Conservation (phyloP, 2,329 filamentous ascomycete genomes). For the Mycocentrospora acerina region DNA sequence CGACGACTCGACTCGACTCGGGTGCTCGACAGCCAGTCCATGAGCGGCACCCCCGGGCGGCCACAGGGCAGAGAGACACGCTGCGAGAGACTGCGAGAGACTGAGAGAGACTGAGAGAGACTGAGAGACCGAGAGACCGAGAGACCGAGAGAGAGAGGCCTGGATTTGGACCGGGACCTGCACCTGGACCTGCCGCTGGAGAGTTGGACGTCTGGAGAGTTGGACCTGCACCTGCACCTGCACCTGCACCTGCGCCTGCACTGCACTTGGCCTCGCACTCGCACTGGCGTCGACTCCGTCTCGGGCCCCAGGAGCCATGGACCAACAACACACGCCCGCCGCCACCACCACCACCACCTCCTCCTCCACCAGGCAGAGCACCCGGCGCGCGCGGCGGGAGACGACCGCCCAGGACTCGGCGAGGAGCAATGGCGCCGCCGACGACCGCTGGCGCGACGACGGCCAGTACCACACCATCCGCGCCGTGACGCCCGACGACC, state of each 20-base stretch:
- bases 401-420: conserved; percentile 8
- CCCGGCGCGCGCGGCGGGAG: conserved; percentile 4
- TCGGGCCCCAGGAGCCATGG: conserved; percentile 6
- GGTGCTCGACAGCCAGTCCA: not conserved
- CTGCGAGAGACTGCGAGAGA: too few species aligned
- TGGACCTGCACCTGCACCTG: not conserved
- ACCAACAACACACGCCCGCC: too few species aligned
- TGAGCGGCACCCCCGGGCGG: not conserved
- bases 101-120: too few species aligned
- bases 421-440: conserved; percentile 1
- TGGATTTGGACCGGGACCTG: too few species aligned
- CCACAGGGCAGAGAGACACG: not conserved
- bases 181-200: too few species aligned
- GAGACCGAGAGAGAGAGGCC: too few species aligned
- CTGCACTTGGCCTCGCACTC: too few species aligned
- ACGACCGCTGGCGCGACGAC: conserved; percentile 18
- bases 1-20: not conserved
- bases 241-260: not conserved
- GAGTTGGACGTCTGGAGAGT: too few species aligned
- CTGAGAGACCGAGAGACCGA: too few species aligned
- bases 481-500: conserved; percentile 64
- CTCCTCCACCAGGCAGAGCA: not conserved
- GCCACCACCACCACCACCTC: not conserved
- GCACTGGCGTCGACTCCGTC: too few species aligned
- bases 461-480: conserved; percentile 51